Base-by-base conservation (phyloP, 805 yeast species). In the Wickerhamomyces sydowiorum region DNA sequence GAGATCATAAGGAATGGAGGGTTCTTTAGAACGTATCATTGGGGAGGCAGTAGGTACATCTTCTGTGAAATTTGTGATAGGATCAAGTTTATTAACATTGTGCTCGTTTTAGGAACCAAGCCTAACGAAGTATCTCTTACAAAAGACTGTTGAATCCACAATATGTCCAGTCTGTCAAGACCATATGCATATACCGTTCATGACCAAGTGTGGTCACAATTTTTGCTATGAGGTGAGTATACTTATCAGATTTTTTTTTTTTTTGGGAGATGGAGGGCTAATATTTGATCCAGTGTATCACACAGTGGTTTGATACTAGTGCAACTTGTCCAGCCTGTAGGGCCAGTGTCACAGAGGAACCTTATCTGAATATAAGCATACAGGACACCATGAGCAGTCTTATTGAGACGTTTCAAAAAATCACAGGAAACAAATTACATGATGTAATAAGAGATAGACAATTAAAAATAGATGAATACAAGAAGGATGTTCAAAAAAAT, bases 281-380 rank as follows among this genome's bases (percentile, higher is more conserved):
- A 30, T 39, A 12, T 18, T 35, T 22, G 4, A 12, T 10, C 2
- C n/a, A 54, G 38, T 76, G 91, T 56, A 56, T 82, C n/a, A 62
- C 66, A 17, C 68, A 71, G 20, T 84, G 93, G 91, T 73, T 82
- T 36, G 64, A 64, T 14, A 70, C 64, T 33, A 75, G 73, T 42
- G 62, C 72, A 40, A 69, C 76, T n/a, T 84, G 93, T 59, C 91
- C 93, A 0, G 66, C 80, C 7, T 84, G 91, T 52, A 68, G 91
- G 22, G 56, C 59, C 8, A 66, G 66, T 2, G 63, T 82, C 35
- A 66, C 58, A 24, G 61, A 61, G 3, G 61, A 66, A 10, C 91
- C 91, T 1, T 60, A 69, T 7, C 51, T 78, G 36, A 83, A 83
- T 54, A 61, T 73, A 13, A 66, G 67, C 9, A 47, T 84, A 34